These are phyloP conservation scores for Eudorina sp. DNA, from an alignment of 139 green algal species.

Conservation along the genomic window DNA sequence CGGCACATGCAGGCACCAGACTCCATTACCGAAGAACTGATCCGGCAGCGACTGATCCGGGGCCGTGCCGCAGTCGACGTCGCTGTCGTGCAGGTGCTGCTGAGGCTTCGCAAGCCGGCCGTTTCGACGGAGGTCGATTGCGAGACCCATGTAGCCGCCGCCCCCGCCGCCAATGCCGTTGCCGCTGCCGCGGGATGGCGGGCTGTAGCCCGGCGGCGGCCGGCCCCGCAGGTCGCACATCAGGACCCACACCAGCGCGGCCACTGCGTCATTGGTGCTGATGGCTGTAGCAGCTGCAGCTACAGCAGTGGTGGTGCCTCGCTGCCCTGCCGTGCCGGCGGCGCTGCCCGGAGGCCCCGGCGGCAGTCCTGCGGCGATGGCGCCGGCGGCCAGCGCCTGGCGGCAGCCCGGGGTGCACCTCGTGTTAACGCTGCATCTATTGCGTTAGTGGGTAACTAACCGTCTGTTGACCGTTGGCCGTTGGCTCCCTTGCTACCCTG, in stretches of 20 bases:
- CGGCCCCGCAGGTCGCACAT: conserved; percentile 50
- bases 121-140: conserved; percentile 53
- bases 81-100: not conserved
- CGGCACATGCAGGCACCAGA: conserved; percentile 52
- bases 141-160: conserved; percentile 46
- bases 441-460: too few relatives aligned
- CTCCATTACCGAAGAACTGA: not conserved
- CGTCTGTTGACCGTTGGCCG: too few relatives aligned
- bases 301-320: too few relatives aligned
- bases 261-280: conserved; percentile 60
- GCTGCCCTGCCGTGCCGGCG: too few relatives aligned
- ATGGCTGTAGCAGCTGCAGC: too few relatives aligned
- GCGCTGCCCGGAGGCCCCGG: too few relatives aligned
- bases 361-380: too few relatives aligned
- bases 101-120: too few relatives aligned
- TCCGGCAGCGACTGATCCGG: too few relatives aligned
- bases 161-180: not conserved
- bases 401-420: not conserved
- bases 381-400: not conserved
- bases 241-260: conserved; percentile 48
- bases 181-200: not conserved
- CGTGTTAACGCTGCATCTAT: too few relatives aligned
- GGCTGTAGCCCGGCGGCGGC: not conserved
- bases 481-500: too few relatives aligned
- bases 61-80: too few relatives aligned